These are phyloP conservation scores for Royoungia palumana DNA, from an alignment of 768 basidiomycete species.

Conservation along the genomic window DNA sequence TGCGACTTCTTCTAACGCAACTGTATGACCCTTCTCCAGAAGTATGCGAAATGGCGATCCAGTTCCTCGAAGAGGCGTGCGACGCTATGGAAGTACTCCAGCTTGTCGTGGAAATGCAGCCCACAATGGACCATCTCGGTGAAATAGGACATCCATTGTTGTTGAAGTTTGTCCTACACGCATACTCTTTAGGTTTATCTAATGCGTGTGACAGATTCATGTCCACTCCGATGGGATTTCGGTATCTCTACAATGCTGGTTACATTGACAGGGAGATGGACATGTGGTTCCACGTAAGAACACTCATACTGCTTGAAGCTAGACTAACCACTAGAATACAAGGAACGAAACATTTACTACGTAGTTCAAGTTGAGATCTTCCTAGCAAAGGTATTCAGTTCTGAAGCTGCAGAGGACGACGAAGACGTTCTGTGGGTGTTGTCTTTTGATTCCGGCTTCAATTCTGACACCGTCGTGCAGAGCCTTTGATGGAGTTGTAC, in stretches of 20 bases:
- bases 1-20: slow-evolving; percentile 90
- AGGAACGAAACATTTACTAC: slow-evolving; percentile 94
- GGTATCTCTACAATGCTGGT: slow-evolving; percentile 84
- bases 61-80: slow-evolving; percentile 86
- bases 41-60: slow-evolving; percentile 87
- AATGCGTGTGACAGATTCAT: slow-evolving; percentile 63
- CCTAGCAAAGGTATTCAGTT: slow-evolving; percentile 73
- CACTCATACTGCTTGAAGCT: not conserved
- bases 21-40: slow-evolving; percentile 90
- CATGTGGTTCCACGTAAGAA: slow-evolving; percentile 86
- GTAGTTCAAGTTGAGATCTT: slow-evolving; percentile 94
- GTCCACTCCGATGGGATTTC: slow-evolving; percentile 90
- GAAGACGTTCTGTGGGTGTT: slow-evolving; percentile 54
- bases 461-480: slow-evolving; percentile 31
- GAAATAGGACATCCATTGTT: slow-evolving; percentile 87
- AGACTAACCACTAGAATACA: slow-evolving; percentile 8
- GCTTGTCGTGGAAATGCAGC: slow-evolving; percentile 90
- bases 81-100: slow-evolving; percentile 80
- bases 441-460: not conserved
- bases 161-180: slow-evolving; percentile 59
- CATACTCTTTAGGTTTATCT: not conserved
- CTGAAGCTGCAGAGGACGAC: slow-evolving; percentile 54
- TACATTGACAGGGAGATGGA: slow-evolving; percentile 97
- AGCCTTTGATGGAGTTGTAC: slow-evolving; percentile 83
- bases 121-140: slow-evolving; percentile 92